These are phyloP conservation scores for Gossypium thurberi DNA, from an alignment of 345 rosid species.

Conservation along the genomic window DNA sequence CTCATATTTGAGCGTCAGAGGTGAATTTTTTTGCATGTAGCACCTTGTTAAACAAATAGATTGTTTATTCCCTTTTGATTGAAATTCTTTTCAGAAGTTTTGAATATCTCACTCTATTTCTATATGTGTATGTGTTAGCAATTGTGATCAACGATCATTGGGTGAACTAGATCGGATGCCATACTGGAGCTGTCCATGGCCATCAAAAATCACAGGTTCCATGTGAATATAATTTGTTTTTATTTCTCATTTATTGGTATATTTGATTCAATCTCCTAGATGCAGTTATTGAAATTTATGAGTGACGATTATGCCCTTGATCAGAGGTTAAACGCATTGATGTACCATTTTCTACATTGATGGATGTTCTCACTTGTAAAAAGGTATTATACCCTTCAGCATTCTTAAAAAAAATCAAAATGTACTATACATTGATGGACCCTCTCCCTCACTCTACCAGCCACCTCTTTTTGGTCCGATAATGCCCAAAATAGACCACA, in stretches of 20 bases:
- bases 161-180: slow-evolving; percentile 42
- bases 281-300: background rate
- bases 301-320: slow-evolving; percentile 7
- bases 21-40: slow-evolving; percentile 22
- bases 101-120: background rate
- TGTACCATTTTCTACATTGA: slow-evolving; percentile 53
- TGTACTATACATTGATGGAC: background rate
- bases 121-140: slow-evolving; percentile 28
- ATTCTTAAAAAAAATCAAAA: background rate
- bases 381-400: slow-evolving; percentile 35
- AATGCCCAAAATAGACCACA: background rate
- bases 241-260: background rate
- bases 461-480: background rate
- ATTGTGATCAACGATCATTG: slow-evolving; percentile 41
- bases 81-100: slow-evolving; percentile 7
- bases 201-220: slow-evolving; percentile 63
- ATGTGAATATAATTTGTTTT: background rate
- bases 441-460: background rate
- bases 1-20: slow-evolving; percentile 38
- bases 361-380: slow-evolving; percentile 58
- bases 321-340: slow-evolving; percentile 50
- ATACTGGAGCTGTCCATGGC: slow-evolving; percentile 57
- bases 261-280: background rate
- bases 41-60: background rate
- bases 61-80: background rate